Evolutionary conservation across 169 alveolate genomes (phyloP).

Genomic region (Cytauxzoon felis): DNA sequence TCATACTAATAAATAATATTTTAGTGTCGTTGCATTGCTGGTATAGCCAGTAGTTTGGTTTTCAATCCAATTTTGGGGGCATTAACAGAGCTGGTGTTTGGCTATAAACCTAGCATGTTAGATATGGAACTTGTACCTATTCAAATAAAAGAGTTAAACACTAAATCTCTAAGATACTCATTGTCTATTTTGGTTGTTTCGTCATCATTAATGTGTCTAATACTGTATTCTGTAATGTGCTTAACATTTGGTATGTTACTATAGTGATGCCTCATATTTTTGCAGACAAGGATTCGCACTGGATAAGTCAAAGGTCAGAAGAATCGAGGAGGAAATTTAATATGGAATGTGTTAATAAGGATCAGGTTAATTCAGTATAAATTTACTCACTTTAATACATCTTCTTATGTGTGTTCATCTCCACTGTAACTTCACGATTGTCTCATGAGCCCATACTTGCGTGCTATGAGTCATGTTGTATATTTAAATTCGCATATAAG

Average conservation of each 20-base stretch:
- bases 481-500: no score
- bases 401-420: no score
- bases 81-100: constrained; percentile 81
- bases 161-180: constrained; percentile 72
- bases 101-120: constrained; percentile 73
- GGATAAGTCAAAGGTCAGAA: no score
- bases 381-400: no score
- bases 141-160: constrained; percentile 71
- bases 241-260: constrained; percentile 16
- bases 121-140: constrained; percentile 75
- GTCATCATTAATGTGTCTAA: neutral
- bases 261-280: no score
- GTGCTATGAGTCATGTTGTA: no score
- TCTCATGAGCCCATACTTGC: no score
- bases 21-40: constrained; percentile 82
- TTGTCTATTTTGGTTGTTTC: neutral
- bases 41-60: constrained; percentile 79
- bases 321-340: no score
- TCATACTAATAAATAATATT: constrained; percentile 34
- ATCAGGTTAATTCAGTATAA: no score
- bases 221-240: constrained; percentile 1
- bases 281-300: no score
- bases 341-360: no score
- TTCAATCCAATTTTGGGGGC: constrained; percentile 86
- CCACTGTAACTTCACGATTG: no score